Evolutionary conservation across 768 basidiomycete genomes (phyloP).

Genomic region (Lactarius quietus): DNA sequence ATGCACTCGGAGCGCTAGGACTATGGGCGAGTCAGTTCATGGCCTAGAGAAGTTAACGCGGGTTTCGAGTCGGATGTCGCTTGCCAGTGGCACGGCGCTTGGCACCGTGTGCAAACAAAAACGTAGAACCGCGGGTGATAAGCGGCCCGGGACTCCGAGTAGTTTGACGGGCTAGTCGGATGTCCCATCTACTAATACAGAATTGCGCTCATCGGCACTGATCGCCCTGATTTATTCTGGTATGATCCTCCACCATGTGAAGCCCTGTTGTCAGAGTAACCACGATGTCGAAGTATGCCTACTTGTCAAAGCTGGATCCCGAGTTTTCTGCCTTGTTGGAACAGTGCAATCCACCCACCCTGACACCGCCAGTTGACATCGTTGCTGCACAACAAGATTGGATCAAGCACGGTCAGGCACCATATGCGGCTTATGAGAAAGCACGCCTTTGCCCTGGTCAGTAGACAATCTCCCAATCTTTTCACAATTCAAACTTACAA

Average conservation of each 20-base stretch:
- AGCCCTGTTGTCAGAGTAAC: neutral
- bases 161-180: too few species aligned
- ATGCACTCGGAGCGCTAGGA: slow-evolving; percentile 8
- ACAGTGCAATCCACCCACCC: neutral
- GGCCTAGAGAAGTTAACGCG: neutral
- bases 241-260: too few species aligned
- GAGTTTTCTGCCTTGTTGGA: slow-evolving; percentile 1
- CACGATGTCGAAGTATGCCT: neutral
- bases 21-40: slow-evolving; percentile 4
- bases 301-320: slow-evolving; percentile 9
- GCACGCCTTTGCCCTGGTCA: neutral
- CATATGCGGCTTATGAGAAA: neutral
- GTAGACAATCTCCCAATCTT: neutral
- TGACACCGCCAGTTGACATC: neutral
- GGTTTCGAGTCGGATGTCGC: too few species aligned
- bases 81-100: too few species aligned
- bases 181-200: too few species aligned
- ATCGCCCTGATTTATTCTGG: neutral
- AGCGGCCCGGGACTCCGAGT: too few species aligned
- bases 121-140: slow-evolving; percentile 7
- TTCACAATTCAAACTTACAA: neutral
- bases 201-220: neutral
- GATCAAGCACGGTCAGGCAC: neutral
- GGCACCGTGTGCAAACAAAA: too few species aligned
- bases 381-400: neutral